Base-by-base conservation (phyloP, 1,284 basidiomycete genomes). In the Cerioporus squamosus region DNA sequence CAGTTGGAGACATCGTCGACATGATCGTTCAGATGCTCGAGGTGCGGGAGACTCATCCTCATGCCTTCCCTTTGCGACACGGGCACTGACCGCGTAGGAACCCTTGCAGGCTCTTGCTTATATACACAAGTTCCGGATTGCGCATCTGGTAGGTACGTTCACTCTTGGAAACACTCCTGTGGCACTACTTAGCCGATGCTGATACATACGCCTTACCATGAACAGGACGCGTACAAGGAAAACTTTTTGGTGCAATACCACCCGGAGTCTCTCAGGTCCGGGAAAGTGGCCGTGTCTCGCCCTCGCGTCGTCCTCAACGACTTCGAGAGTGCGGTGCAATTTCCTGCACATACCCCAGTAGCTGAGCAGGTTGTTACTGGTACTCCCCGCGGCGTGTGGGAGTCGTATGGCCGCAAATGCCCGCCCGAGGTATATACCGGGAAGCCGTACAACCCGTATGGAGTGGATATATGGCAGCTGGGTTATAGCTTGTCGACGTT, bases 11-110 rank as follows among this genome's bases (percentile, higher is more conserved):
- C 51, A 52, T 73, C 24, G 20, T 73, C 5, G 67, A 73, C 36
- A 71, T 73, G 66, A 47, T 74, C 17, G 58, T 70, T 61, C 72
- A 74, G 44, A 66, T 64, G 44, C 38, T 74, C 4, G 71, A 73
- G 66, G 53, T 55, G 53, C 33, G 55, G 14, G 14, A 20, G 15
- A 10, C 20, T 10, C 29, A 29, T n/a, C n/a, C n/a, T n/a, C n/a
- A 4, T 29, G 29, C 29, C 10, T n/a, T n/a, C 29, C 6, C 29
- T 9, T 10, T 9, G 2, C 6, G 29, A 10, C 29, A 10, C 7
- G 29, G 29, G 10, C 6, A 4, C 29, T 29, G 29, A 29, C 29
- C 10, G 29, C 22, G 7, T 47, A 12, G 6, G 22, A 6, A 29
- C 17, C 2, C n/a, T 31, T 9, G 23, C 8, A 9, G 1, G 14